A percentile compares a stretch with the other conserved stretches of the same genome.
Evolutionary conservation across 441 rosid species (phyloP).

Genomic region (Daphne laureola): DNA sequence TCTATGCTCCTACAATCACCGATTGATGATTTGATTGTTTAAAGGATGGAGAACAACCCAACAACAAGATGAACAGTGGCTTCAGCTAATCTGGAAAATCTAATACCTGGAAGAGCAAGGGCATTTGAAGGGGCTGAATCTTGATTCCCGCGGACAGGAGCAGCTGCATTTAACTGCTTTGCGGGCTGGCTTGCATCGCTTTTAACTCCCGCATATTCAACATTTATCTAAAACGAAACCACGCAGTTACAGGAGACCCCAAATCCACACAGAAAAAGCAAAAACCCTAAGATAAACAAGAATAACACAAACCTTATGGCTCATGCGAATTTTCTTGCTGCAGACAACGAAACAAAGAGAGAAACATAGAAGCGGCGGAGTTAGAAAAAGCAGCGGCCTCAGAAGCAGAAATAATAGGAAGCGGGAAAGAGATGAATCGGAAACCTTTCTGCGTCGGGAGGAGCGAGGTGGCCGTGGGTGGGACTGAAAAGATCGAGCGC

Average conservation of each 20-base stretch:
- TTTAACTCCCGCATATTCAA: conserved; percentile 53
- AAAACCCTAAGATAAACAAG: neutral
- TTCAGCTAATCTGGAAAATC: neutral
- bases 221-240: conserved; percentile 38
- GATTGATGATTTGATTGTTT: too few species aligned
- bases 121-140: conserved; percentile 37
- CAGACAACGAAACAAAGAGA: conserved; percentile 8
- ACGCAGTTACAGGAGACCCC: conserved; percentile 1
- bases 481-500: conserved; percentile 85
- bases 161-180: conserved; percentile 25
- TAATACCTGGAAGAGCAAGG: conserved; percentile 74
- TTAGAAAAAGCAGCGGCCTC: neutral
- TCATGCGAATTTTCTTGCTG: conserved; percentile 79
- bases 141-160: conserved; percentile 24
- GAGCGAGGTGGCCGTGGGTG: conserved; percentile 59
- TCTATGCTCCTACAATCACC: too few species aligned
- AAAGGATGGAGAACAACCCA: too few species aligned
- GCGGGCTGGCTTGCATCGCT: conserved; percentile 33
- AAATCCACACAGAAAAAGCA: neutral
- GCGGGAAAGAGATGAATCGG: conserved; percentile 9
- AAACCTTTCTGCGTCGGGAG: conserved; percentile 76
- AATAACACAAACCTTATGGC: conserved; percentile 63
- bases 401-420: conserved; percentile 4
- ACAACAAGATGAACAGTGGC: too few species aligned
- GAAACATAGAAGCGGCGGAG: neutral